phyloP scores from a whole-genome alignment of 1,139 yeast genomes.

The Blastobotrys ciferrii region DNA sequence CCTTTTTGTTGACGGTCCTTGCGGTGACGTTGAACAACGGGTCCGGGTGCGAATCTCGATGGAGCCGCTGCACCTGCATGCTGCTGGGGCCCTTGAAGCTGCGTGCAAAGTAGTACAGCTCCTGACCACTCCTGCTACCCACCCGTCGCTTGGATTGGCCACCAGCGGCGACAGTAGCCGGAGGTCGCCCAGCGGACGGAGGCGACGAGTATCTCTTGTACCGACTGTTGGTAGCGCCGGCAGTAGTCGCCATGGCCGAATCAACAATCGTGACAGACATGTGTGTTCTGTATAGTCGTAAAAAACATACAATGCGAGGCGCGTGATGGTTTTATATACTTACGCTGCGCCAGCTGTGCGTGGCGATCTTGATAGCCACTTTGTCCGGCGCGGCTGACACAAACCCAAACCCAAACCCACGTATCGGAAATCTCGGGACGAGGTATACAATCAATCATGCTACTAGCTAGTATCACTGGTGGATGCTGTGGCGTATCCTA shows the following conservation, averaged over 20 bases:
- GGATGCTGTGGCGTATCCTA: no score
- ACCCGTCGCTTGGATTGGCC: background rate
- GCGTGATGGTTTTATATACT: background rate
- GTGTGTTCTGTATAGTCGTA: no score
- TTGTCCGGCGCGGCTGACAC: background rate
- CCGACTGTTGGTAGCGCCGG: no score
- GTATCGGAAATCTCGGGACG: no score
- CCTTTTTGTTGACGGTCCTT: conserved; percentile 8
- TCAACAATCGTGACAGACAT: background rate
- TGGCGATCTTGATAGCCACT: background rate
- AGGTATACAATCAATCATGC: no score
- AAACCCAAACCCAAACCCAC: background rate
- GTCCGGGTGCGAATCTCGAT: conserved; percentile 22
- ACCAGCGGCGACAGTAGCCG: no score
- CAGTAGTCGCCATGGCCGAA: no score
- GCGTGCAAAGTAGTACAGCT: conserved; percentile 22
- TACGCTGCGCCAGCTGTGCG: background rate
- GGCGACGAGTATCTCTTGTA: no score
- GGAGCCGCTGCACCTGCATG: conserved; percentile 26
- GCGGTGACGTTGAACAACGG: conserved; percentile 24
- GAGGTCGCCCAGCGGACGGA: no score
- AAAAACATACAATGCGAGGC: no score
- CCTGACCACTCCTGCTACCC: conserved; percentile 6
- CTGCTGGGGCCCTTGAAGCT: conserved; percentile 14
- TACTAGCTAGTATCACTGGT: no score